Percentiles rank a stretch among this genome's conserved stretches.
These are phyloP conservation scores for Wallacemonas sp. DNA, from an alignment of 208 protist genomes.

Conservation along the genomic window DNA sequence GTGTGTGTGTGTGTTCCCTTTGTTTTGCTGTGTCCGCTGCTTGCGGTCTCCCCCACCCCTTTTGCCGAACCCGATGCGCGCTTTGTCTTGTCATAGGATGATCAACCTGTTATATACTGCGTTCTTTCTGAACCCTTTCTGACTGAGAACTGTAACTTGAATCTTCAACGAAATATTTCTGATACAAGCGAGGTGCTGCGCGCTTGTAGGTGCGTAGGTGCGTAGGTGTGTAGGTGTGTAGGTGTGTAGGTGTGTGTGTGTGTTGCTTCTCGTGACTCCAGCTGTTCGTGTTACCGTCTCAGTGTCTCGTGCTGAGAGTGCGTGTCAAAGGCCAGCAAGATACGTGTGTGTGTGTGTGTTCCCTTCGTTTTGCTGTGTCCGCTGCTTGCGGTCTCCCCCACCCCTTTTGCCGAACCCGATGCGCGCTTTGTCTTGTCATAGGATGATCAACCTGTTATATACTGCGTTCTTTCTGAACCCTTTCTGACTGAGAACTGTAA, in stretches of 20 bases:
- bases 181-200: slow-evolving; percentile 9
- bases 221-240: neutral
- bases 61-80: too few species aligned
- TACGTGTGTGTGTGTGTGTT: neutral
- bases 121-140: slow-evolving; percentile 20
- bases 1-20: neutral
- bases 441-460: slow-evolving; percentile 31
- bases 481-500: slow-evolving; percentile 15
- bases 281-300: slow-evolving; percentile 81
- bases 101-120: slow-evolving; percentile 32
- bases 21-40: slow-evolving; percentile 10
- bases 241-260: slow-evolving; percentile 10
- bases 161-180: slow-evolving; percentile 13
- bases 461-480: slow-evolving; percentile 30
- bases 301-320: slow-evolving; percentile 42
- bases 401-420: too few species aligned
- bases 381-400: slow-evolving; percentile 19
- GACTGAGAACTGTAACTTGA: slow-evolving; percentile 19
- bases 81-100: slow-evolving; percentile 19
- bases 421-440: neutral
- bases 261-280: slow-evolving; percentile 14
- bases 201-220: neutral
- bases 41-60: slow-evolving; percentile 16
- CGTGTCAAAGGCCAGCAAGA: slow-evolving; percentile 87
- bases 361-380: neutral